Conservation (phyloP, 257 asterid genomes). For the Capsicum chinense region DNA sequence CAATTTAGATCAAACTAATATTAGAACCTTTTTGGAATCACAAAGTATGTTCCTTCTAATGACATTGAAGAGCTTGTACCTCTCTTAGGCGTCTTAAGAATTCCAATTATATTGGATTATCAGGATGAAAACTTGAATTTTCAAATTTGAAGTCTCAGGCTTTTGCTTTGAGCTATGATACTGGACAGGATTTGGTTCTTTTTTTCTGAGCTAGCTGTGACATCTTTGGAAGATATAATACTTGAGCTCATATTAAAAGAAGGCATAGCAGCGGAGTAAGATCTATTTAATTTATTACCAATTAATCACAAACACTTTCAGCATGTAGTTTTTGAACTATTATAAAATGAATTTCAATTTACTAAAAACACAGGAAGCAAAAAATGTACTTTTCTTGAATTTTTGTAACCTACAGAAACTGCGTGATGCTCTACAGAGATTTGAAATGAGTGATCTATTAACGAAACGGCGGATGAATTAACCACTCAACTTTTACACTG, state of each 20-base stretch:
- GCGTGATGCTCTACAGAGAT: background rate
- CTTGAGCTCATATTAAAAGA: background rate
- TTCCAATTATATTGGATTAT: background rate
- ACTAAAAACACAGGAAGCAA: background rate
- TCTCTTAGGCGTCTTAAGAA: background rate
- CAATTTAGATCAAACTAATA: background rate
- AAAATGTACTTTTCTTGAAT: background rate
- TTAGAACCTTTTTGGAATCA: background rate
- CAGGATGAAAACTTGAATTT: background rate
- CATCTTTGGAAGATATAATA: background rate
- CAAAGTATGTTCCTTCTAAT: background rate
- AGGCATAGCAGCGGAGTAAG: constrained; percentile 13
- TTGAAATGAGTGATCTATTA: constrained; percentile 17
- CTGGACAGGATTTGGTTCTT: background rate
- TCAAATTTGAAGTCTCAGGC: constrained; percentile 5
- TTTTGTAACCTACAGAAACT: background rate
- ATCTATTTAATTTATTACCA: constrained; percentile 2
- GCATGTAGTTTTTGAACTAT: background rate
- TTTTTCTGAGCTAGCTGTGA: background rate
- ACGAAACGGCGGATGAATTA: background rate
- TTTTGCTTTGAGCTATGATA: background rate
- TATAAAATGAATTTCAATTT: background rate
- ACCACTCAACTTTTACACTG: background rate
- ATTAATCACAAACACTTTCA: constrained; percentile 11
- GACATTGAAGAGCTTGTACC: background rate